These are phyloP conservation scores for Urochloa ruziziensis DNA, from an alignment of 176 grass and related monocot genomes.

Conservation along the genomic window DNA sequence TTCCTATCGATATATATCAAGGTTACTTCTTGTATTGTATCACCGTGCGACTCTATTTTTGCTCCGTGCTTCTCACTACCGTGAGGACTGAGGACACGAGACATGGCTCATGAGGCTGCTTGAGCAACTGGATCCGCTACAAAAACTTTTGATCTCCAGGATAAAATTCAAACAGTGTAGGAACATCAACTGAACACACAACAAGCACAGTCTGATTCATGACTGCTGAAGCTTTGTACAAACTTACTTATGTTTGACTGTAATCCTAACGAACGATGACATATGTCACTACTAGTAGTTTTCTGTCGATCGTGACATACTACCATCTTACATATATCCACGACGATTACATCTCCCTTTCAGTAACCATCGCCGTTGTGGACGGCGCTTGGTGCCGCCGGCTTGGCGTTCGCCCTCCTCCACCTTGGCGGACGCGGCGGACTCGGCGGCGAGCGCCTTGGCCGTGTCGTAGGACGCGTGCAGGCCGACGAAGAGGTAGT, in stretches of 20 bases:
- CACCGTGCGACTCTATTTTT: neutral
- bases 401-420: conserved; percentile 33
- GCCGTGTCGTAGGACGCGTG: conserved; percentile 89
- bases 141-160: neutral
- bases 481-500: conserved; percentile 90
- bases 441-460: conserved; percentile 28
- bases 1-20: no score
- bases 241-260: neutral
- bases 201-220: neutral
- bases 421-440: conserved; percentile 6
- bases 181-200: neutral
- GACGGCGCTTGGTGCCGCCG: neutral
- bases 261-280: neutral
- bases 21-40: neutral
- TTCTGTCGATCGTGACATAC: neutral
- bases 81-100: neutral
- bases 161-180: neutral
- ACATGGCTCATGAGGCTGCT: neutral
- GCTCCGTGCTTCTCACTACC: neutral
- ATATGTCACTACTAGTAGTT: neutral
- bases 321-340: neutral
- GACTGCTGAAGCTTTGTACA: neutral
- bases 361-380: neutral
- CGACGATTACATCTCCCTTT: neutral
- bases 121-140: neutral